Base-by-base conservation (phyloP, 2,329 filamentous ascomycete genomes). In the Aspergillus pseudotamarii region DNA sequence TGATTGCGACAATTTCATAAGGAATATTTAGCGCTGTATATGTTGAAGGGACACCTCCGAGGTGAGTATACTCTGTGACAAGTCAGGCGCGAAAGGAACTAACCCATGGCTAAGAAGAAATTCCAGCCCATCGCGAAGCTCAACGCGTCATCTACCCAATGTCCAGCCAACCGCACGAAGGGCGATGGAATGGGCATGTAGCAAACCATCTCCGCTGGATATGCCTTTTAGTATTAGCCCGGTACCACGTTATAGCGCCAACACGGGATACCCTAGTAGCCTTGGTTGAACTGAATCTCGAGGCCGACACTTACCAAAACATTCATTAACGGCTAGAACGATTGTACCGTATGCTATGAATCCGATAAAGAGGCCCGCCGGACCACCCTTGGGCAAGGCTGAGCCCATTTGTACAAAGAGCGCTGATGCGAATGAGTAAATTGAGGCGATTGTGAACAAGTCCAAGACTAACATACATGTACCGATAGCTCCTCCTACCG, bases 1-100 rank as follows among this genome's bases (percentile, higher is more conserved):
- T 78, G 14, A 79, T 69, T 1, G 78, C 78, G 14, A 71, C 73
- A 43, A 80, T 78, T 59, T 80, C 78, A 57, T 75, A 78, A 0
- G 75, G 76, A 21, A 78, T 73, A 3, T 60, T 65, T 10, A 71
- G 61, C 11, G 70, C 70, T 71, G 46, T 4, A 16, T 4, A 16
- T 41, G 55, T 61, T 55, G 36, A 23, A 46, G 3, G 30, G 45
- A 23, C 4, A 53, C 10, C 11, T 26, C 14, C 9, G 51, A 57
- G 23, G 21, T 36, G 34, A 19, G 23, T 5, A 8, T 10, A 23
- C 4, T 14, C 3, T 4, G 6, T 34, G 28, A 12, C 11, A 4
- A 14, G n/a, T 36, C 30, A 16, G 12, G 1, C 16, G 32, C 5
- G 5, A 9, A 12, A 12, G 16, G 5, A 51, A 56, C 63, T 2